Conservation (phyloP, 202 grass and related monocot species). For the Digitaria exilis region DNA sequence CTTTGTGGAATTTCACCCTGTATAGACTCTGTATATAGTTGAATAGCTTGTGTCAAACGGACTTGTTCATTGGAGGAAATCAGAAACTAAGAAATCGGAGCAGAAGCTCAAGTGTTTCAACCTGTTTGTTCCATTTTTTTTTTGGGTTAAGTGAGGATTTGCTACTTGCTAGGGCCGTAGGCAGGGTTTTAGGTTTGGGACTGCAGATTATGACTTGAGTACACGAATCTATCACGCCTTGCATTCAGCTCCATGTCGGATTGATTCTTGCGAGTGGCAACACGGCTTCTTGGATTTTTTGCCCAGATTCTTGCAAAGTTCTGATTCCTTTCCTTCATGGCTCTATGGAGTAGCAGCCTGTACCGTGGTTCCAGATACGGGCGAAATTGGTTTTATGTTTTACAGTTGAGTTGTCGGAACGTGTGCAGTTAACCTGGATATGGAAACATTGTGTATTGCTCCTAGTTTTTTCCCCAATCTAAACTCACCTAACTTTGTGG, state of each 20-base stretch:
- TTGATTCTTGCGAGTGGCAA: constrained; percentile 27
- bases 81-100: not conserved
- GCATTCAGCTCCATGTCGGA: constrained; percentile 38
- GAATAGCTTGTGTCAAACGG: constrained; percentile 21
- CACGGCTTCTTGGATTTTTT: constrained; percentile 8
- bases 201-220: constrained; percentile 7
- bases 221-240: constrained; percentile 40
- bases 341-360: not conserved
- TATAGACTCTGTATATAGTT: constrained; percentile 47
- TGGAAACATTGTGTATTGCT: not conserved
- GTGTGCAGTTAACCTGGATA: not conserved
- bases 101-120: not conserved
- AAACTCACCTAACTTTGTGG: too few relatives aligned
- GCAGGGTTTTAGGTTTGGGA: not conserved
- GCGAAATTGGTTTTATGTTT: not conserved
- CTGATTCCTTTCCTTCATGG: not conserved
- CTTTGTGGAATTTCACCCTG: constrained; percentile 37
- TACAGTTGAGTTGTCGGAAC: not conserved
- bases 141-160: too few relatives aligned
- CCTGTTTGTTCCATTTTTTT: not conserved
- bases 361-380: not conserved
- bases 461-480: too few relatives aligned
- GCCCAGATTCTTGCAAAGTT: constrained; percentile 25
- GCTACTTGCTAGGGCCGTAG: constrained; percentile 7
- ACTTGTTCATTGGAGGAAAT: constrained; percentile 1